Conservation (phyloP, 2,329 filamentous ascomycete species). For the Cercospora berteroae region DNA sequence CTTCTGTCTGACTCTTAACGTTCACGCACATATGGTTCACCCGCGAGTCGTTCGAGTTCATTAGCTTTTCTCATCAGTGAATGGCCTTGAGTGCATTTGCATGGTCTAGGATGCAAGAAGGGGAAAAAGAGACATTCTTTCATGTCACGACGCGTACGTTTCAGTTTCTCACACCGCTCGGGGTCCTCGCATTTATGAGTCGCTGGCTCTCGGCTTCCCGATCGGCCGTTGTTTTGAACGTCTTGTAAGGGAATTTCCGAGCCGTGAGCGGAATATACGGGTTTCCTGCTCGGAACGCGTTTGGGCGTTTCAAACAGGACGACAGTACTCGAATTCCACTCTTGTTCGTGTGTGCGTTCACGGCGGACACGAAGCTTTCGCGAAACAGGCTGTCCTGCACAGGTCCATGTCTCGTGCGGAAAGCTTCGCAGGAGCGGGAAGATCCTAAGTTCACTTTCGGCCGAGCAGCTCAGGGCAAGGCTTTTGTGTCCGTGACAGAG, state of each 20-base stretch:
- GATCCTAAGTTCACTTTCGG: not conserved
- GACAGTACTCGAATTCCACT: no score
- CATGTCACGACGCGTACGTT: not conserved
- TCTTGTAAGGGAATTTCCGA: not conserved
- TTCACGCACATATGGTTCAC: not conserved
- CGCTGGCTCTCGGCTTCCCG: not conserved
- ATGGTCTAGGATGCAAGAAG: not conserved
- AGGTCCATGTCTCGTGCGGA: not conserved
- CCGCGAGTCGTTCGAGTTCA: not conserved
- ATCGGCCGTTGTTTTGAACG: not conserved
- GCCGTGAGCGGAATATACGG: not conserved
- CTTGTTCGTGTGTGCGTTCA: no score
- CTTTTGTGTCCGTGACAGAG: not conserved
- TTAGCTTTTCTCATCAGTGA: not conserved
- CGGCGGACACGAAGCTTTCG: not conserved
- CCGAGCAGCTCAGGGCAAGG: not conserved
- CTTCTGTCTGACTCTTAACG: not conserved
- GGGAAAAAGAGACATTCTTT: not conserved
- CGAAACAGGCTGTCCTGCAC: not conserved
- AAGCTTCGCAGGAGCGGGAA: not conserved
- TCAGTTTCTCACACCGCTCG: not conserved
- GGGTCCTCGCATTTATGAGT: not conserved
- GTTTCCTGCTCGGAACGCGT: not conserved
- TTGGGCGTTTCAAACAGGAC: no score
- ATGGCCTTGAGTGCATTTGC: not conserved